Conservation (phyloP, 1,139 yeast genomes). For the Saccharomyces hybrid region DNA sequence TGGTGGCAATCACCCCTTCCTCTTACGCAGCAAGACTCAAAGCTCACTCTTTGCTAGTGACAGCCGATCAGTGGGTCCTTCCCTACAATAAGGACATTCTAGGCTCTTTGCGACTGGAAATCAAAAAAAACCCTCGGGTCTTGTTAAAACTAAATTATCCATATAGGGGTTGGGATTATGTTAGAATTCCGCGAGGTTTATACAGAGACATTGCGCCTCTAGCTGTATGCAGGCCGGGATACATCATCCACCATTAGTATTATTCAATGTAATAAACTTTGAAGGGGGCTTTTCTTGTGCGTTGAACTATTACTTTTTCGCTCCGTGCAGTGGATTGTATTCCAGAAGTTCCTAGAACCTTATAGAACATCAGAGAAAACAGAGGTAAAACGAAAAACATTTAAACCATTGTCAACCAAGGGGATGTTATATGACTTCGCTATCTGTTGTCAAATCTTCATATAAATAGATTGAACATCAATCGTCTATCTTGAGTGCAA, state of each 20-base stretch:
- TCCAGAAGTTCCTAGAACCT: conserved; percentile 6
- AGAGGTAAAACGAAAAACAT: not conserved
- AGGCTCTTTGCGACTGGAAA: not conserved
- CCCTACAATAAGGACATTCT: not conserved
- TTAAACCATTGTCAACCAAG: not conserved
- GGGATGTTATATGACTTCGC: not conserved
- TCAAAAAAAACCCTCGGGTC: not conserved
- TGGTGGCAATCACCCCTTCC: not conserved
- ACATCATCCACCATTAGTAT: not conserved
- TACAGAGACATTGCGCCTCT: not conserved
- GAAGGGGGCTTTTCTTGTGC: not conserved
- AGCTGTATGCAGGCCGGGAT: not conserved
- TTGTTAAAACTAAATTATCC: not conserved
- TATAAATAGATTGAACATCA: not conserved
- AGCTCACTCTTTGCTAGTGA: not conserved
- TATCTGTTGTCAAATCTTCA: not conserved
- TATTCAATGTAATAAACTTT: not conserved
- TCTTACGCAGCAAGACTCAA: not conserved
- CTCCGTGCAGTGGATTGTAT: not conserved
- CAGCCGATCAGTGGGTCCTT: not conserved
- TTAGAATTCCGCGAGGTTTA: not conserved
- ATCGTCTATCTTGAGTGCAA: not conserved
- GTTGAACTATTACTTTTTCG: not conserved
- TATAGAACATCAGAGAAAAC: conserved; percentile 5
- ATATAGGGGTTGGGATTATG: not conserved